Conservation (phyloP, 352 stramenopile species). For the Globisporangium canariense region DNA sequence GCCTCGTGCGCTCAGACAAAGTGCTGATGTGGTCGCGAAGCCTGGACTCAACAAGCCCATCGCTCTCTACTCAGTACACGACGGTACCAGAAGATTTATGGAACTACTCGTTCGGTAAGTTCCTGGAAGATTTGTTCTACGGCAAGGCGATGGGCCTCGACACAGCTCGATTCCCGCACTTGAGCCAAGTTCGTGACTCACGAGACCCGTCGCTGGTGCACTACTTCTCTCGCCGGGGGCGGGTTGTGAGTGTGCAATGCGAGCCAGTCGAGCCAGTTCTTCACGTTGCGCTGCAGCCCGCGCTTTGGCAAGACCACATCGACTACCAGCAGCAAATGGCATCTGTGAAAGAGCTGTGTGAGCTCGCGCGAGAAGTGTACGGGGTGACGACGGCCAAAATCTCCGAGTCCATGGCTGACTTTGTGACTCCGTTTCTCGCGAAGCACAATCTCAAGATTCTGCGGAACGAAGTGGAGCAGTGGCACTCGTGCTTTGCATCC, state of each 20-base stretch:
- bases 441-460: conserved; percentile 75
- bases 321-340: conserved; percentile 61
- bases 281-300: conserved; percentile 77
- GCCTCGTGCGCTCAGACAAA: conserved; percentile 56
- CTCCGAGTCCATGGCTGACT: conserved; percentile 68
- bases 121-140: conserved; percentile 84
- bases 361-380: conserved; percentile 72
- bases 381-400: conserved; percentile 75
- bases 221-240: conserved; percentile 72
- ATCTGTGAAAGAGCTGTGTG: conserved; percentile 69
- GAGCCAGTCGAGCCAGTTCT: conserved; percentile 80
- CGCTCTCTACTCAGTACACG: conserved; percentile 54
- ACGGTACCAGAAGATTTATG: conserved; percentile 62
- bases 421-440: conserved; percentile 60
- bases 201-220: conserved; percentile 66
- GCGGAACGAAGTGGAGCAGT: conserved; percentile 79
- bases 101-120: conserved; percentile 89
- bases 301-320: conserved; percentile 79
- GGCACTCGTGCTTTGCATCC: conserved; percentile 75
- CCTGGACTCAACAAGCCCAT: conserved; percentile 23
- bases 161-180: conserved; percentile 58
- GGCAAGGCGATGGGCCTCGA: conserved; percentile 75
- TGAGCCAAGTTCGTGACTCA: conserved; percentile 48
- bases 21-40: conserved; percentile 68
- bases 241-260: conserved; percentile 74